Evolutionary conservation across 805 yeast species (phyloP).

Genomic region (Metschnikowia peoriensis): DNA sequence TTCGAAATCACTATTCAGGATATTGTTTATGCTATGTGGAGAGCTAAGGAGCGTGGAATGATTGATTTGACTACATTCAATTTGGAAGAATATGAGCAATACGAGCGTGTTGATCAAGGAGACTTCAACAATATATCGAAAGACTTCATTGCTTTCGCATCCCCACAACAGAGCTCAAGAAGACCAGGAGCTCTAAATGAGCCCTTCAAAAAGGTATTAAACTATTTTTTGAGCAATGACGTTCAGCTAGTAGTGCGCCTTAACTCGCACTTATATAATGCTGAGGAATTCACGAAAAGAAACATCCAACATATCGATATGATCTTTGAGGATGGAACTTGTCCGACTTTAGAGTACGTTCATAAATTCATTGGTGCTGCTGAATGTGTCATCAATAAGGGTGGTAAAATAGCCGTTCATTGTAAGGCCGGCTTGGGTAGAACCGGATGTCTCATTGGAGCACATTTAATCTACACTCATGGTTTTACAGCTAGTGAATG

Average conservation of each 20-base stretch:
- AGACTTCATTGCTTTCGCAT: slow-evolving; percentile 96
- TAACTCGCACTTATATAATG: slow-evolving; percentile 88
- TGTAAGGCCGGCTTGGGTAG: slow-evolving; percentile 98
- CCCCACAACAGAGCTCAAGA: slow-evolving; percentile 69
- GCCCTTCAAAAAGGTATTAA: slow-evolving; percentile 78
- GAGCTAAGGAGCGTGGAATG: slow-evolving; percentile 91
- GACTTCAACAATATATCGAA: slow-evolving; percentile 90
- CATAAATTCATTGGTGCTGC: slow-evolving; percentile 93
- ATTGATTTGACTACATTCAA: slow-evolving; percentile 84
- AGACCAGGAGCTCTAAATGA: slow-evolving; percentile 58
- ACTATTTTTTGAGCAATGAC: slow-evolving; percentile 66
- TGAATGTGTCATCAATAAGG: slow-evolving; percentile 77
- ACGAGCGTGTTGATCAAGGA: slow-evolving; percentile 95
- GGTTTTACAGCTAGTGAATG: slow-evolving; percentile 97
- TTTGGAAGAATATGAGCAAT: slow-evolving; percentile 89
- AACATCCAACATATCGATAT: slow-evolving; percentile 90
- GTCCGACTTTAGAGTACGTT: slow-evolving; percentile 93
- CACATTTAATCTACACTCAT: slow-evolving; percentile 91
- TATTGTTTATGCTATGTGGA: slow-evolving; percentile 94
- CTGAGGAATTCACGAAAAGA: slow-evolving; percentile 73
- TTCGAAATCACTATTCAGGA: slow-evolving; percentile 93
- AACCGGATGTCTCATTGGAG: slow-evolving; percentile 97
- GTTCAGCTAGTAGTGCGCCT: slow-evolving; percentile 90
- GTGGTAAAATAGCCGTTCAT: slow-evolving; percentile 97
- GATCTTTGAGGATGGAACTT: slow-evolving; percentile 97